Conservation (phyloP, 2,329 filamentous ascomycete species). For the Penicillium sp. region DNA sequence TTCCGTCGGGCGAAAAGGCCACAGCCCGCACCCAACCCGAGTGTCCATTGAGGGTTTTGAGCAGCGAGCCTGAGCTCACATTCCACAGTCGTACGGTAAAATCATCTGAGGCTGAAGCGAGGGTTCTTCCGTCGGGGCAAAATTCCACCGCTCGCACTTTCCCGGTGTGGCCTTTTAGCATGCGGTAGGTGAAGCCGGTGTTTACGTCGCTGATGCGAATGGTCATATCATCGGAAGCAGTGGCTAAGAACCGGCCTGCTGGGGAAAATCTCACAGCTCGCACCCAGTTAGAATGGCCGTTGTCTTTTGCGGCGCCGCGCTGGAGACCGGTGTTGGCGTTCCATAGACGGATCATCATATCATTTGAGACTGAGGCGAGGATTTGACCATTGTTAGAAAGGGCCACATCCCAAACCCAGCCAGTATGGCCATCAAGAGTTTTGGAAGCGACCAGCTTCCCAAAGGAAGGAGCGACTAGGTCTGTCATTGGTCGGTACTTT, state of each 20-base stretch:
- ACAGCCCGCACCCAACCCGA: constrained; percentile 9
- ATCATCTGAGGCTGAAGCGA: constrained; percentile 10
- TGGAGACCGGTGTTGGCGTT: constrained; percentile 11
- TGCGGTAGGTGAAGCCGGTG: constrained; percentile 11
- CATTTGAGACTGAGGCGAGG: constrained; percentile 9
- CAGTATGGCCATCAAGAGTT: constrained; percentile 8
- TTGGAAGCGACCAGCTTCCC: constrained; percentile 1
- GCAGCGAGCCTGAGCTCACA: not conserved
- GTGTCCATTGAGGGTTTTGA: constrained; percentile 1
- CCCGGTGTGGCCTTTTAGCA: constrained; percentile 6
- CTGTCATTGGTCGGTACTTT: constrained; percentile 1
- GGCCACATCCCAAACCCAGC: constrained; percentile 8
- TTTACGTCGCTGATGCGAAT: constrained; percentile 11
- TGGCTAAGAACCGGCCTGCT: constrained; percentile 4
- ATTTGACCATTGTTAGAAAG: constrained; percentile 6
- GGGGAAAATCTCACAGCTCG: constrained; percentile 10
- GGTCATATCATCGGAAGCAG: constrained; percentile 9
- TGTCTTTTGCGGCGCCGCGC: constrained; percentile 6
- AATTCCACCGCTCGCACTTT: constrained; percentile 9
- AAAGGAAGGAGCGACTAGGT: not conserved
- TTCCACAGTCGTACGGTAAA: constrained; percentile 8
- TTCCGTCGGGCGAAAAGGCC: constrained; percentile 5
- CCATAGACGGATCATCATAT: constrained; percentile 12
- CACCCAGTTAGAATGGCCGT: constrained; percentile 9
- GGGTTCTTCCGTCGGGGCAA: constrained; percentile 4